Evolutionary conservation across 345 rosid genomes (phyloP).

Genomic region (Sonneratia caseolaris): DNA sequence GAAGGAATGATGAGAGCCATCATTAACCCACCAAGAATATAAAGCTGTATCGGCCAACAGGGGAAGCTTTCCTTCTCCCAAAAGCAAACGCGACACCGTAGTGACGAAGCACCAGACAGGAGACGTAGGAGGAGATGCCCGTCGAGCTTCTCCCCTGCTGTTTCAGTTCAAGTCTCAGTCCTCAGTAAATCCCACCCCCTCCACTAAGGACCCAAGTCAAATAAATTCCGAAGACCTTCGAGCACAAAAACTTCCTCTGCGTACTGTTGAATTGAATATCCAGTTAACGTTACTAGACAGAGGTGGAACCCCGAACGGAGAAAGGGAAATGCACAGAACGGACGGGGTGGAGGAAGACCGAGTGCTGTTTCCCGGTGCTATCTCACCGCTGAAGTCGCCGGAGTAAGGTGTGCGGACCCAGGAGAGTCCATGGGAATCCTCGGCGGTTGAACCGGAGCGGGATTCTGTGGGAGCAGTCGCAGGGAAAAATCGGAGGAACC

Average conservation of each 20-base stretch:
- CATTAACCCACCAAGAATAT: background rate
- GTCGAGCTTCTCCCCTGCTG: background rate
- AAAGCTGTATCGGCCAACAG: background rate
- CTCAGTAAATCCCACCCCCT: too few relatives aligned
- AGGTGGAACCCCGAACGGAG: background rate
- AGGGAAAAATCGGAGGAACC: background rate
- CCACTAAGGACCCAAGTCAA: too few relatives aligned
- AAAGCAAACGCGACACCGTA: background rate
- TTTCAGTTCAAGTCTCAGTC: background rate
- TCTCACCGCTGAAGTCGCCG: background rate
- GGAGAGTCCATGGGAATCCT: too few relatives aligned
- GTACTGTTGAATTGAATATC: background rate
- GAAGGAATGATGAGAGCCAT: background rate
- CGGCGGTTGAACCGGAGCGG: background rate
- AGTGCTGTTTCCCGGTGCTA: background rate
- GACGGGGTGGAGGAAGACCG: background rate
- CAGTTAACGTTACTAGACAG: background rate
- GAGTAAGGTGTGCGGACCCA: background rate
- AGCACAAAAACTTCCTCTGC: too few relatives aligned
- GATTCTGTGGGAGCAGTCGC: background rate
- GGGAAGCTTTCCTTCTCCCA: background rate
- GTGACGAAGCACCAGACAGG: background rate
- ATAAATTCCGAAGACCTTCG: too few relatives aligned
- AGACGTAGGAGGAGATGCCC: background rate
- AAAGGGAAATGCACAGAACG: background rate